Evolutionary conservation across 2,329 filamentous ascomycete species (phyloP).

Genomic region (Phaeoacremonium minimum): DNA sequence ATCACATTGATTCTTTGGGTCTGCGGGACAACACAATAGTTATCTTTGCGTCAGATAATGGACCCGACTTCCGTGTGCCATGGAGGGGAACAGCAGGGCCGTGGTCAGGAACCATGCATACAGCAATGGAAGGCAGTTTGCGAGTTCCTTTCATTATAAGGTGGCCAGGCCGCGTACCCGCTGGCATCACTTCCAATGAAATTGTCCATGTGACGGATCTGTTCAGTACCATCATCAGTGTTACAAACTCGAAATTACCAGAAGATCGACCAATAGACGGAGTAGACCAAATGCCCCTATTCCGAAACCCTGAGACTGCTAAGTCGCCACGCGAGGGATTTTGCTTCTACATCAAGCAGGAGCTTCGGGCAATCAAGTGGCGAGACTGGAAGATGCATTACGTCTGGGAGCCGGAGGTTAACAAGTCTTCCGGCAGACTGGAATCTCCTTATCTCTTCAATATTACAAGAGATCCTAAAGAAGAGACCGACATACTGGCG

Average conservation of each 20-base stretch:
- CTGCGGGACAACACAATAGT: slow-evolving; percentile 23
- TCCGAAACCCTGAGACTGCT: slow-evolving; percentile 13
- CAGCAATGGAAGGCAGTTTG: slow-evolving; percentile 28
- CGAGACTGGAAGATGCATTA: slow-evolving; percentile 27
- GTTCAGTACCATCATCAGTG: slow-evolving; percentile 21
- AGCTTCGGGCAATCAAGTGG: slow-evolving; percentile 28
- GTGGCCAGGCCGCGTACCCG: slow-evolving; percentile 23
- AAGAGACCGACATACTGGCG: slow-evolving; percentile 23
- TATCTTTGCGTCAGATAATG: slow-evolving; percentile 30
- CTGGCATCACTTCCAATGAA: slow-evolving; percentile 18
- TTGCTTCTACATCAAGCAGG: slow-evolving; percentile 27
- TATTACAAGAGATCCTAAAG: slow-evolving; percentile 22
- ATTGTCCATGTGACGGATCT: slow-evolving; percentile 28
- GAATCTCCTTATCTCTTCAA: slow-evolving; percentile 28
- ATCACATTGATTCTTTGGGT: slow-evolving; percentile 22
- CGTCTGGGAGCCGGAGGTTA: slow-evolving; percentile 28
- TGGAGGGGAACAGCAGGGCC: slow-evolving; percentile 25
- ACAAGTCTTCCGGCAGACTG: slow-evolving; percentile 21
- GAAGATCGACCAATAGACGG: slow-evolving; percentile 24
- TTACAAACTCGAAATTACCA: slow-evolving; percentile 14
- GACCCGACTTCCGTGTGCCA: slow-evolving; percentile 24
- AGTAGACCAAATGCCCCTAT: slow-evolving; percentile 19
- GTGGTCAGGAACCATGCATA: slow-evolving; percentile 29
- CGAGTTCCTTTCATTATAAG: slow-evolving; percentile 27
- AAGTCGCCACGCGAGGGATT: slow-evolving; percentile 19